Conservation (phyloP, 768 basidiomycete genomes). For the Psilocybe tampanensis region DNA sequence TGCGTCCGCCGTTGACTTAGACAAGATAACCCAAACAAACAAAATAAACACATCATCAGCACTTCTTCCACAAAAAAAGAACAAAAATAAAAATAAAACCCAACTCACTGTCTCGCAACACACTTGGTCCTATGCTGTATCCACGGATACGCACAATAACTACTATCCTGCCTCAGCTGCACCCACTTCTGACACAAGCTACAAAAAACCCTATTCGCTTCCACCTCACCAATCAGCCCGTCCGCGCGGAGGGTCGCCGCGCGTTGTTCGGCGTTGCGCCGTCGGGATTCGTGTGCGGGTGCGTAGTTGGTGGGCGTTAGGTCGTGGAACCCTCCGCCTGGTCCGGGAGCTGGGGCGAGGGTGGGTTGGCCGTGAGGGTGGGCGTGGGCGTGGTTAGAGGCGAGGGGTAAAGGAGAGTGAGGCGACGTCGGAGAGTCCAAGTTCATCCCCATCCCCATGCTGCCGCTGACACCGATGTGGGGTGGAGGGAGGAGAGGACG, state of each 20-base stretch:
- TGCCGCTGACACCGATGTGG: too few relatives aligned
- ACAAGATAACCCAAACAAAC: not conserved
- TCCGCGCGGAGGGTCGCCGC: conserved; percentile 72
- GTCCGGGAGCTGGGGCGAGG: not conserved
- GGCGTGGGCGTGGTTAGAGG: not conserved
- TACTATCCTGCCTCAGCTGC: conserved; percentile 75
- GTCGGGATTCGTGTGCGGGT: conserved; percentile 64
- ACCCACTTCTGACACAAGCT: conserved; percentile 81
- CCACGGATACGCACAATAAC: conserved; percentile 85
- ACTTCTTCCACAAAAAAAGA: not conserved
- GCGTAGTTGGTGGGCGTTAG: conserved; percentile 55
- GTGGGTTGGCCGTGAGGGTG: not conserved
- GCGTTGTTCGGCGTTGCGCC: conserved; percentile 79
- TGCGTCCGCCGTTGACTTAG: conserved; percentile 57
- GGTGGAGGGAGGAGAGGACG: too few relatives aligned
- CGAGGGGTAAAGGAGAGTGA: too few relatives aligned
- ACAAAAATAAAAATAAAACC: conserved; percentile 3
- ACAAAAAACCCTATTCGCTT: conserved; percentile 77
- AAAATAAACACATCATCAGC: not conserved
- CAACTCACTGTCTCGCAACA: conserved; percentile 66
- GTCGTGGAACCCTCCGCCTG: too few relatives aligned
- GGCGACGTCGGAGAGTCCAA: too few relatives aligned
- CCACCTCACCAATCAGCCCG: conserved; percentile 64
- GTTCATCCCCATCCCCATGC: too few relatives aligned
- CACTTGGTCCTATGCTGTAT: conserved; percentile 78